These are phyloP conservation scores for Ophiostoma himal-ulmi DNA, from an alignment of 2,329 filamentous ascomycete species.

Conservation along the genomic window DNA sequence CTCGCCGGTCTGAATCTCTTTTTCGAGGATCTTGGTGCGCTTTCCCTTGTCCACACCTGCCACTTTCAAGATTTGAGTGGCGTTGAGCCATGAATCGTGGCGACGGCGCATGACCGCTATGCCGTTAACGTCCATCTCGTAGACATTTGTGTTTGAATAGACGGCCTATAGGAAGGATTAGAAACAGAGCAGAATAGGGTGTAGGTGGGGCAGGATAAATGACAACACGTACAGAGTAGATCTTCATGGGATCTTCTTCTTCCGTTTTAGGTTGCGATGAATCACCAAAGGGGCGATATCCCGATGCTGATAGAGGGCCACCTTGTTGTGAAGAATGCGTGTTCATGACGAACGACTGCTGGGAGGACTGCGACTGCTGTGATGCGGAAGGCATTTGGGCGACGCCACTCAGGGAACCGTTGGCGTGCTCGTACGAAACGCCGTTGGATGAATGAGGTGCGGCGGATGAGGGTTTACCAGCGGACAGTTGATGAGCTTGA, in stretches of 20 bases:
- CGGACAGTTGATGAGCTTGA: constrained; percentile 17
- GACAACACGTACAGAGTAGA: constrained; percentile 52
- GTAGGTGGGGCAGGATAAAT: too few species aligned
- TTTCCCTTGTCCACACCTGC: constrained; percentile 96
- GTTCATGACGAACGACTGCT: constrained; percentile 54
- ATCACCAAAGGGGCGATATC: constrained; percentile 40
- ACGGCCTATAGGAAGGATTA: constrained; percentile 50
- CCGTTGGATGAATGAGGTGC: constrained; percentile 16
- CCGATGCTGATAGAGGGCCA: constrained; percentile 32
- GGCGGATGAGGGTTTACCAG: neutral
- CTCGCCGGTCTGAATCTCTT: constrained; percentile 91
- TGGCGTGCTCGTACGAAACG: constrained; percentile 25
- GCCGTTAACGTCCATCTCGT: constrained; percentile 95
- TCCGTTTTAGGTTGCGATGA: constrained; percentile 30
- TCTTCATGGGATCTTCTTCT: constrained; percentile 46
- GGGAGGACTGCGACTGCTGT: constrained; percentile 38
- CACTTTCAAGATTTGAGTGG: constrained; percentile 96
- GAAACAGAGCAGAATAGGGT: constrained; percentile 9
- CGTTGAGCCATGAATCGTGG: constrained; percentile 93
- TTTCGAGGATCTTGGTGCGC: constrained; percentile 94
- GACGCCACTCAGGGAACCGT: constrained; percentile 19
- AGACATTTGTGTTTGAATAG: constrained; percentile 92
- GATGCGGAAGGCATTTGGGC: constrained; percentile 29
- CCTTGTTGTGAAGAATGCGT: constrained; percentile 45
- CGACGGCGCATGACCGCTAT: constrained; percentile 94